Evolutionary conservation across 495 filamentous ascomycete genomes (phyloP).

Genomic region (Penicillium subrubescens): DNA sequence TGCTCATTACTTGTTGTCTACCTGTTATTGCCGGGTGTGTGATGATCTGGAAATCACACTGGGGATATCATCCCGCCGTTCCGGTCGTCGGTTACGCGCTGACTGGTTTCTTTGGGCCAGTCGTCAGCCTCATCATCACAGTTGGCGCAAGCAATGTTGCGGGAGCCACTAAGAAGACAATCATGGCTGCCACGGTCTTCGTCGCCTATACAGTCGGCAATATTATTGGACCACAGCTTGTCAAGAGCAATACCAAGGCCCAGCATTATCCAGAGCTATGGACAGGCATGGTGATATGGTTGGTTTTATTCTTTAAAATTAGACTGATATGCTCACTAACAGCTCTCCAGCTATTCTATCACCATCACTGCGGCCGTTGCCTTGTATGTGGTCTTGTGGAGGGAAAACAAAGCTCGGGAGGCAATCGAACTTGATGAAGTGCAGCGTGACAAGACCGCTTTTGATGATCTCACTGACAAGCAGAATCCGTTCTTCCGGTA

Average conservation of each 20-base stretch:
- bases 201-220: slow-evolving; percentile 75
- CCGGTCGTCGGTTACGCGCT: slow-evolving; percentile 71
- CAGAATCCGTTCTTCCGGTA: slow-evolving; percentile 77
- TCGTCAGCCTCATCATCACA: slow-evolving; percentile 65
- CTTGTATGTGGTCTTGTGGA: slow-evolving; percentile 58
- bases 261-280: slow-evolving; percentile 72
- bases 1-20: slow-evolving; percentile 64
- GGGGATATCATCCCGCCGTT: slow-evolving; percentile 61
- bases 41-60: slow-evolving; percentile 73
- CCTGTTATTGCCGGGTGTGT: slow-evolving; percentile 73
- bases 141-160: slow-evolving; percentile 73
- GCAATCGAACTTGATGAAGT: slow-evolving; percentile 55
- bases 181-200: slow-evolving; percentile 72
- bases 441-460: slow-evolving; percentile 65
- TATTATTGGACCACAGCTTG: slow-evolving; percentile 72
- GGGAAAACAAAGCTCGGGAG: slow-evolving; percentile 58
- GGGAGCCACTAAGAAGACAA: slow-evolving; percentile 76
- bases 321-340: slow-evolving; percentile 4
- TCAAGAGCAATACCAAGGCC: slow-evolving; percentile 59
- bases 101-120: slow-evolving; percentile 69
- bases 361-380: slow-evolving; percentile 56
- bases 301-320: slow-evolving; percentile 18
- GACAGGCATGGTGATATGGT: slow-evolving; percentile 73
- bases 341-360: slow-evolving; percentile 61
- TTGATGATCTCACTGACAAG: slow-evolving; percentile 74